Percentiles rank a stretch among this genome's conserved stretches.
Conservation (phyloP, 495 filamentous ascomycete genomes). For the Ascobolus immersus region DNA sequence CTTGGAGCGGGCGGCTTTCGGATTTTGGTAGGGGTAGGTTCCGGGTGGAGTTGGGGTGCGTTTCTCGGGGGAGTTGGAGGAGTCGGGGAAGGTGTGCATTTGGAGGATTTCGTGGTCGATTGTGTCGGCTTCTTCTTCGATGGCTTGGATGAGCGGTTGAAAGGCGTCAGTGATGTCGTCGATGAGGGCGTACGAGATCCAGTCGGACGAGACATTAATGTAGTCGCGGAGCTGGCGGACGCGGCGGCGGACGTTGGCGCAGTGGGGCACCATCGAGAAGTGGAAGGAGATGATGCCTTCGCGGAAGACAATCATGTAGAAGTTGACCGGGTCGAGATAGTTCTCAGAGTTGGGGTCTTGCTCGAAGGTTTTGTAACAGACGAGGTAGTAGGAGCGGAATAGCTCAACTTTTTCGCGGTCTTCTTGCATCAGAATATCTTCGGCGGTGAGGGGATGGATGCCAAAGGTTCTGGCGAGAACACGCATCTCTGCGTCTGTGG, state of each 20-base stretch:
- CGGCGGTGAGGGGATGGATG: conserved; percentile 75
- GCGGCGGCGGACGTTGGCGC: conserved; percentile 64
- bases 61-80: conserved; percentile 7
- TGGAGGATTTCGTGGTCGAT: conserved; percentile 86
- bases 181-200: conserved; percentile 97
- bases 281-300: conserved; percentile 50
- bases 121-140: conserved; percentile 67
- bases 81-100: conserved; percentile 12
- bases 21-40: too few species aligned
- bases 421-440: conserved; percentile 86
- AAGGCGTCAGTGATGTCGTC: conserved; percentile 96
- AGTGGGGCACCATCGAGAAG: conserved; percentile 60
- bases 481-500: conserved; percentile 66
- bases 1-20: neutral
- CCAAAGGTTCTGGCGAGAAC: conserved; percentile 78
- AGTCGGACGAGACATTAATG: conserved; percentile 74
- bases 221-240: conserved; percentile 86
- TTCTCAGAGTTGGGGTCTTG: conserved; percentile 50
- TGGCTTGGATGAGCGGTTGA: conserved; percentile 58
- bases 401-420: conserved; percentile 94
- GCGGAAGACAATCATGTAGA: conserved; percentile 91
- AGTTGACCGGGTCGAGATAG: conserved; percentile 70
- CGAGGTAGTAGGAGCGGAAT: conserved; percentile 91
- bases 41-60: neutral
- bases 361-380: conserved; percentile 86